Evolutionary conservation across 78 protist species (phyloP), one percentile per base, ranked within the genome.

Genomic region (Isochrysis galbana): DNA sequence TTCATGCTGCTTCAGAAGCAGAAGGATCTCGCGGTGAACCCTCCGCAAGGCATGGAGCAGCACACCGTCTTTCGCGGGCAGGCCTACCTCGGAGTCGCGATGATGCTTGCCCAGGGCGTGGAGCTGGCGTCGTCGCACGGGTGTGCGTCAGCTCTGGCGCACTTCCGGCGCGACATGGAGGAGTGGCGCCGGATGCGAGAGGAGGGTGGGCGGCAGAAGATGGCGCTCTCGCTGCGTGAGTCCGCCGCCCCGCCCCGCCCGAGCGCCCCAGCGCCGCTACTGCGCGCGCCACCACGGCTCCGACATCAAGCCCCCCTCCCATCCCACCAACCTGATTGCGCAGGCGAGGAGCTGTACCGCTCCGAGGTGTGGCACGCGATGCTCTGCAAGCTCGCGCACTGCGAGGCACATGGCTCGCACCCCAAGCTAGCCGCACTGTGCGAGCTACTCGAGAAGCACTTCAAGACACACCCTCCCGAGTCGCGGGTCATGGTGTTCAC

Each of bases 401-500:
- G 82, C 82, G 42, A 29, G 44, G 21, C 10, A 29, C 7, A 5
- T 23, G 46, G 44, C 84, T 77, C 84, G 3, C 84, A 77, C 84
- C 84, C 84, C 32, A 77, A 77, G 84, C 44, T 77, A 19, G 22
- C 19, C 41, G 41, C 11, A 2, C 29, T 41, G 39, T 17, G 10
- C 19, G 41, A 4, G 41, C 19, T 70, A 41, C 80, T 70, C 39
- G 7, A 17, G 41, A 1, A 4, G 10, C 80, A 70, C 80, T 70
- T 70, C 34, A 21, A n/a, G 7, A 22, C 11, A 19, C 34, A 34
- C 44, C 29, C 29, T 17, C 29, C 2, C 41, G 19, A 54, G 29
- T 32, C 78, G 14, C 77, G 91, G 38, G 91, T 89, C 38, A 89
- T 89, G 32, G 47, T 89, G 32, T 55, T 89, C 80, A 51, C 91